phyloP scores from a whole-genome alignment of 2,329 filamentous ascomycete species.

The Teratosphaeriaceae sp. region DNA sequence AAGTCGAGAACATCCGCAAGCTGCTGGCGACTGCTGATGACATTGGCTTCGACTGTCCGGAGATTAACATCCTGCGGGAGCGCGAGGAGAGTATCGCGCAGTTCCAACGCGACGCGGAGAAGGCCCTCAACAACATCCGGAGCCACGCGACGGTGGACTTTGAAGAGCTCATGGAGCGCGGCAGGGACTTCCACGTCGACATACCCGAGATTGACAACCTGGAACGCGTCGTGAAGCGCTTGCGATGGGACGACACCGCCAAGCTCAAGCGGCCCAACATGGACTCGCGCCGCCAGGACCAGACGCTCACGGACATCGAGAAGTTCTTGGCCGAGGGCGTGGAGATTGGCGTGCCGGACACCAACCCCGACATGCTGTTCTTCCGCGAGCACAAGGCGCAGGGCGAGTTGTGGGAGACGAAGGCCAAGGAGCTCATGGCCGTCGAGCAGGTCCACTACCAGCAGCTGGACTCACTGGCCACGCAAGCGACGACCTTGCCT shows the following conservation, averaged over 20 bases:
- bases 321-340: constrained; percentile 72
- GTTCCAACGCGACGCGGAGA: constrained; percentile 71
- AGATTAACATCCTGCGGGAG: constrained; percentile 80
- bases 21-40: constrained; percentile 77
- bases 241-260: constrained; percentile 82
- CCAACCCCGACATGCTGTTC: constrained; percentile 70
- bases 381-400: constrained; percentile 69
- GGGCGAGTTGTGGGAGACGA: constrained; percentile 84
- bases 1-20: constrained; percentile 79
- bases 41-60: constrained; percentile 87
- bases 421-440: constrained; percentile 87
- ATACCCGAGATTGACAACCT: constrained; percentile 81
- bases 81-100: constrained; percentile 75
- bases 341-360: constrained; percentile 69
- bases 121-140: constrained; percentile 60
- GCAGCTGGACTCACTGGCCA: constrained; percentile 84
- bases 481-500: constrained; percentile 72
- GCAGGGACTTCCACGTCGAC: constrained; percentile 83
- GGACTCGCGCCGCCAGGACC: constrained; percentile 40
- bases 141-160: constrained; percentile 64
- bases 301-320: constrained; percentile 71
- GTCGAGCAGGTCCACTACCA: constrained; percentile 89
- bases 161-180: constrained; percentile 84
- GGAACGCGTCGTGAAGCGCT: constrained; percentile 71
- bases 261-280: constrained; percentile 41